Percentiles rank a stretch among this genome's conserved stretches.
These are phyloP conservation scores for Daldinia vernicosa DNA, from an alignment of 495 filamentous ascomycete species.

Conservation along the genomic window DNA sequence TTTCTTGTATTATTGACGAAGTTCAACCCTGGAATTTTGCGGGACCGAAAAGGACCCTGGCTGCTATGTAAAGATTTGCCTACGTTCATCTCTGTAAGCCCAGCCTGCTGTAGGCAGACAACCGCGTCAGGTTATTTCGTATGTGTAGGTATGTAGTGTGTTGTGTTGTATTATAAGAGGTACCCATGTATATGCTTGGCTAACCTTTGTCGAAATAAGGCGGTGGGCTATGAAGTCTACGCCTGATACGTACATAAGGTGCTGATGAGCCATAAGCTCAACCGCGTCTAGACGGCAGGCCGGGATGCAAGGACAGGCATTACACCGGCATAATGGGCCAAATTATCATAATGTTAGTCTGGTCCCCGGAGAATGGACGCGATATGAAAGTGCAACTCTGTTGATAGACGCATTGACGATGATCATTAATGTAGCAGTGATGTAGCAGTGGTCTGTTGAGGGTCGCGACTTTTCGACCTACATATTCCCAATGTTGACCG, in stretches of 20 bases:
- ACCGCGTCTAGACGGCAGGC: slow-evolving; percentile 20
- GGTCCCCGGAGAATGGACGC: slow-evolving; percentile 38
- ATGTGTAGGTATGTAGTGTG: neutral
- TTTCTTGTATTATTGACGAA: slow-evolving; percentile 23
- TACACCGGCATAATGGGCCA: slow-evolving; percentile 38
- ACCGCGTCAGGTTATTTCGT: slow-evolving; percentile 11
- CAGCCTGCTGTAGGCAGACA: neutral
- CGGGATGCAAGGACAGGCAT: slow-evolving; percentile 21
- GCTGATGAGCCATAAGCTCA: slow-evolving; percentile 26
- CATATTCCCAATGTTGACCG: slow-evolving; percentile 25
- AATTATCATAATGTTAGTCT: slow-evolving; percentile 37
- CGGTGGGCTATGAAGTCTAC: slow-evolving; percentile 4
- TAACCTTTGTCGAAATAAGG: neutral
- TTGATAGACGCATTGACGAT: slow-evolving; percentile 43
- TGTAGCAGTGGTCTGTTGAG: slow-evolving; percentile 15
- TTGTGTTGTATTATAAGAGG: neutral
- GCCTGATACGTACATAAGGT: slow-evolving; percentile 14
- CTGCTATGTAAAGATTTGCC: neutral
- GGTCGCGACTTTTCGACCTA: slow-evolving; percentile 34
- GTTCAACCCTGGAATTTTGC: slow-evolving; percentile 6
- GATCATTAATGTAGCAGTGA: slow-evolving; percentile 32
- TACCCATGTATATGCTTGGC: neutral
- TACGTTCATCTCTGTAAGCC: neutral
- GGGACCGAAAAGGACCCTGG: slow-evolving; percentile 13
- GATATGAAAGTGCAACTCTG: slow-evolving; percentile 43